Evolutionary conservation across 176 grass and related monocot species (phyloP).

Genomic region (Melocanna baccifera): DNA sequence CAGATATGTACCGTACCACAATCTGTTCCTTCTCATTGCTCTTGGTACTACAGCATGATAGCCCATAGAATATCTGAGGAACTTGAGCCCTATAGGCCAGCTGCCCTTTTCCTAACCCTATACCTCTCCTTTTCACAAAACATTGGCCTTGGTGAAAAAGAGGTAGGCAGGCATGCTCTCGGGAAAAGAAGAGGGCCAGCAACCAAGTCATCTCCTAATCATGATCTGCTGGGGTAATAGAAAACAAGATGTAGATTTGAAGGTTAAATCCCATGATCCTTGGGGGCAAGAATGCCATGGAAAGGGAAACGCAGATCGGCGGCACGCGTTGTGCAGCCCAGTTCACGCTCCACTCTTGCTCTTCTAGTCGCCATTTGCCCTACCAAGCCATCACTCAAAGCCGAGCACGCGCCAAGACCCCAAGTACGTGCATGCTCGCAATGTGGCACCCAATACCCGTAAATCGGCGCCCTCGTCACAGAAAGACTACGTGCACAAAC

Average conservation of each 20-base stretch:
- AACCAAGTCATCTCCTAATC: constrained; percentile 49
- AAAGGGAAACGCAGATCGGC: neutral
- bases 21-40: neutral
- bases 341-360: constrained; percentile 42
- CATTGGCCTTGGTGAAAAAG: constrained; percentile 35
- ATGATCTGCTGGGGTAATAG: constrained; percentile 12
- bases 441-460: neutral
- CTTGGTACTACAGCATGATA: neutral
- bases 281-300: neutral
- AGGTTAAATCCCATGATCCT: constrained; percentile 37
- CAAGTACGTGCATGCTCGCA: constrained; percentile 11
- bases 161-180: constrained; percentile 24
- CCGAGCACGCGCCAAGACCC: constrained; percentile 30
- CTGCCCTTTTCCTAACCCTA: constrained; percentile 9
- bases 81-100: constrained; percentile 3
- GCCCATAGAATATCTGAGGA: constrained; percentile 14
- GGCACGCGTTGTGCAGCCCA: constrained; percentile 26
- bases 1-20: neutral
- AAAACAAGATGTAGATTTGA: constrained; percentile 37
- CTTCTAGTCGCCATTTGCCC: constrained; percentile 20
- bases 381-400: constrained; percentile 38
- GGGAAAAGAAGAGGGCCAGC: constrained; percentile 23
- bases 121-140: constrained; percentile 50
- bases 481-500: neutral
- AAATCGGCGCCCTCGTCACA: neutral